Evolutionary conservation across 78 protist genomes (phyloP), one percentile per base, ranked within the genome.

Genomic region (Dictyostelium purpureum): DNA sequence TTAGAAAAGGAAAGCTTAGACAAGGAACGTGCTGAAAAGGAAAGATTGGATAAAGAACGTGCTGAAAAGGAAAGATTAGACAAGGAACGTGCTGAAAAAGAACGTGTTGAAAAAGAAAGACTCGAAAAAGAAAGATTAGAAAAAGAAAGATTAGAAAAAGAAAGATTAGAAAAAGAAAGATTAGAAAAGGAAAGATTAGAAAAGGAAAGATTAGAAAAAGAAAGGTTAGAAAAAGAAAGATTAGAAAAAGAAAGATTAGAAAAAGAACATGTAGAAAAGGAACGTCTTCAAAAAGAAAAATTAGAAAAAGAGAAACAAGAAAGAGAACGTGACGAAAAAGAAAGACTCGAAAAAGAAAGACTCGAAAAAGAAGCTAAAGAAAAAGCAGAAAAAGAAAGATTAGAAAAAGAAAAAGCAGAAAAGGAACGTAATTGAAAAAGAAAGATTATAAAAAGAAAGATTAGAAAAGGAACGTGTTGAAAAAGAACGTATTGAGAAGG

Each of bases 281-380:
- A 63, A 16, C 14, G 42, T 38, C 71, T 63, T n/a, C n/a, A n/a
- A 76, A 28, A 6, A 38, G 83, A 51, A 9, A 56, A 57, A 77
- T 6, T 42, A 2, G 90, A 70, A 70, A 51, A 70, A 28, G 63
- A 81, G 37, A 52, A 70, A 24, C 9, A 52, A 37, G 90, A 54
- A 6, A 24, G 51, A 16, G 79, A 37, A 10, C 67, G 35, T 6
- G 43, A 14, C 4, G 52, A 66, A 16, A 66, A 38, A 37, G 11
- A 33, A 14, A 18, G 19, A 33, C 19, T 33, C 16, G 43, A 65
- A 37, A 33, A 33, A 33, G 9, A 65, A 65, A 24, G 47, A 31
- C 21, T 12, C 16, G 43, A 65, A 38, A 18, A 47, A 9, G 38
- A 61, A 61, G 42, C 70, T 26, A 38, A 66, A 38, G 51, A 66